These are phyloP conservation scores for Anthracocystis walkeri DNA, from an alignment of 1,284 basidiomycete genomes.

Conservation along the genomic window DNA sequence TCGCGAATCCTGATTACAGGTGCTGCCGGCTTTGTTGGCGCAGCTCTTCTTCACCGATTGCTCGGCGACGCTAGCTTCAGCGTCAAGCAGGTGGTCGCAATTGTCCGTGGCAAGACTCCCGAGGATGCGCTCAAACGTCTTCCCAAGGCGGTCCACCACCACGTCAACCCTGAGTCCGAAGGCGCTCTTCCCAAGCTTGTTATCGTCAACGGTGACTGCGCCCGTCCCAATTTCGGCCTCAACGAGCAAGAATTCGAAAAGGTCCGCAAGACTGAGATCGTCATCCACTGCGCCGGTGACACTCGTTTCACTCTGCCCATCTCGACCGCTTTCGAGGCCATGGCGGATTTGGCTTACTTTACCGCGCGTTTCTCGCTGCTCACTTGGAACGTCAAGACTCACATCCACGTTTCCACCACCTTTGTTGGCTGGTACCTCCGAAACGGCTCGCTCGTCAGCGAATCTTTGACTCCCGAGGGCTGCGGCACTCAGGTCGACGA, in stretches of 20 bases:
- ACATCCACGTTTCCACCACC: constrained; percentile 54
- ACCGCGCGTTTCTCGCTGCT: constrained; percentile 50
- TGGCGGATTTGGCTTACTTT: constrained; percentile 50
- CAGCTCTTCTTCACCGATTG: constrained; percentile 43
- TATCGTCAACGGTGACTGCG: constrained; percentile 48
- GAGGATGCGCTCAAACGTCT: constrained; percentile 46
- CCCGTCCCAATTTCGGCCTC: constrained; percentile 44
- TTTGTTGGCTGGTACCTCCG: constrained; percentile 52
- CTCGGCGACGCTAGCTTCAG: constrained; percentile 32
- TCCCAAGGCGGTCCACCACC: constrained; percentile 41
- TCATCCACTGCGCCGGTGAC: constrained; percentile 53
- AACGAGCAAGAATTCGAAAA: constrained; percentile 36
- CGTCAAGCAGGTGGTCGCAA: constrained; percentile 48
- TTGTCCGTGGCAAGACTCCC: constrained; percentile 44
- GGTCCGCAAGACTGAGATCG: constrained; percentile 50
- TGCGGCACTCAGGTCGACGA: constrained; percentile 37
- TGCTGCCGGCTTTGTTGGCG: constrained; percentile 52
- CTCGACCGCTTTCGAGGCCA: constrained; percentile 37
- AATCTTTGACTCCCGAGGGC: constrained; percentile 35
- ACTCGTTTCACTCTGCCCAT: constrained; percentile 49
- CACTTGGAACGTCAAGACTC: constrained; percentile 52
- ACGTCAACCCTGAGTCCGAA: constrained; percentile 26
- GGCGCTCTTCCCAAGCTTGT: constrained; percentile 38
- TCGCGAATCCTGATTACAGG: constrained; percentile 49
- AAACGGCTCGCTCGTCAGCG: constrained; percentile 47